Evolutionary conservation across 495 filamentous ascomycete species (phyloP).

Genomic region (Tuber brumale): DNA sequence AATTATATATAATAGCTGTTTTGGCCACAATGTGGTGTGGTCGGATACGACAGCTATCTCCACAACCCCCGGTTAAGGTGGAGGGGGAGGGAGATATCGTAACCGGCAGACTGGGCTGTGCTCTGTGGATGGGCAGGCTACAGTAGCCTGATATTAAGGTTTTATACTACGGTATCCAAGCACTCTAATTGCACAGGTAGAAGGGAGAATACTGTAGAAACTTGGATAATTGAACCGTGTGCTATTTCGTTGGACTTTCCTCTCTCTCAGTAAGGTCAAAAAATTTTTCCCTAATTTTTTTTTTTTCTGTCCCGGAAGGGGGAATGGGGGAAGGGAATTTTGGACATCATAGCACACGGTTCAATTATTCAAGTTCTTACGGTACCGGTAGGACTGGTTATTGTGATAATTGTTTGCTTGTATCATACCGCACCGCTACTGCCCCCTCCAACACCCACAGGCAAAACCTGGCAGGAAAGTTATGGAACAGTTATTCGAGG

Average conservation of each 20-base stretch:
- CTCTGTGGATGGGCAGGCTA: background rate
- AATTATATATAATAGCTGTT: background rate
- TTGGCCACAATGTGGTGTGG: background rate
- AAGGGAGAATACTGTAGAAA: no score
- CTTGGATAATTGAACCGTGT: no score
- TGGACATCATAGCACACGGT: no score
- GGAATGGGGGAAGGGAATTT: no score
- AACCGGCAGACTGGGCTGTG: background rate
- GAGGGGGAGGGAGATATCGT: background rate
- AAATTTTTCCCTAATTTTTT: no score
- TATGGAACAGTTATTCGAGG: background rate
- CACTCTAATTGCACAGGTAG: background rate
- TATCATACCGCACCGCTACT: background rate
- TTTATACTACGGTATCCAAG: conserved; percentile 2
- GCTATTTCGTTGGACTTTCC: no score
- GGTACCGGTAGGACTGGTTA: background rate
- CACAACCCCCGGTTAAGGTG: background rate
- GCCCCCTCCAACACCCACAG: background rate
- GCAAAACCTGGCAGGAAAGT: no score
- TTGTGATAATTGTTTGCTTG: background rate
- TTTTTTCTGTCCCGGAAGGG: no score
- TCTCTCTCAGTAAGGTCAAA: no score
- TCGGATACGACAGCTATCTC: background rate
- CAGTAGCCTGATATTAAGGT: conserved; percentile 1
- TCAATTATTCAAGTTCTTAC: no score